These are phyloP conservation scores for Fusarium nodosum DNA, from an alignment of 2,329 filamentous ascomycete species.

Conservation along the genomic window DNA sequence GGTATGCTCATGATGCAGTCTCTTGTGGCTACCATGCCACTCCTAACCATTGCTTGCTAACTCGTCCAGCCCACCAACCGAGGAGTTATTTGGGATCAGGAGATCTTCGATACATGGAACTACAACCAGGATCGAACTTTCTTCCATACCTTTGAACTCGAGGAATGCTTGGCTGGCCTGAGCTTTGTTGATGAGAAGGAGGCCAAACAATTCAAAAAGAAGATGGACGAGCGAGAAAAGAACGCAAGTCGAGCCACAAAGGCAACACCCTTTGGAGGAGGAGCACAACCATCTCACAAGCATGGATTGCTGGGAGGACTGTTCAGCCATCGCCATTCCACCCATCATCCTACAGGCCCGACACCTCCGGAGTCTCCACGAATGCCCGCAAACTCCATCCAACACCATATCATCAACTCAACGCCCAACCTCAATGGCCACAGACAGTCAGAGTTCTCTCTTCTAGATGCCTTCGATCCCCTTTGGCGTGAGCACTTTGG, in stretches of 20 bases:
- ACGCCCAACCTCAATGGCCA: conserved; percentile 62
- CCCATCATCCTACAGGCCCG: conserved; percentile 66
- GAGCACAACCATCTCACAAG: conserved; percentile 57
- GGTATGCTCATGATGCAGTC: conserved; percentile 62
- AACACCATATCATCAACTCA: conserved; percentile 57
- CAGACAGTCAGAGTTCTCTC: conserved; percentile 65
- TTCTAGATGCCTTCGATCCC: conserved; percentile 74
- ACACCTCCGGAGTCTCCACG: conserved; percentile 71
- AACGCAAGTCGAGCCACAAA: conserved; percentile 90
- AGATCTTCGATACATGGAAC: conserved; percentile 93
- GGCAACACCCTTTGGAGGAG: conserved; percentile 79
- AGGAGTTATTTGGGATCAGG: conserved; percentile 96
- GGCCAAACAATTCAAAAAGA: conserved; percentile 96
- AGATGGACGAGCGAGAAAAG: conserved; percentile 96
- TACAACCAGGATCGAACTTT: conserved; percentile 99
- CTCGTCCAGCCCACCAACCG: conserved; percentile 74
- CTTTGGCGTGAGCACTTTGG: conserved; percentile 76
- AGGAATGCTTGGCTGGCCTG: conserved; percentile 89
- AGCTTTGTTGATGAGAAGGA: conserved; percentile 98
- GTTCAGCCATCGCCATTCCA: conserved; percentile 73
- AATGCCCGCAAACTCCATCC: conserved; percentile 55
- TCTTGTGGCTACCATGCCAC: conserved; percentile 18
- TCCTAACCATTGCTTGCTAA: conserved; percentile 34
- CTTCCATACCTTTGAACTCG: conserved; percentile 97
- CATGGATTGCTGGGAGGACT: conserved; percentile 70